Base-by-base conservation (phyloP, 768 basidiomycete species). In the Melanogaster broomeanus region DNA sequence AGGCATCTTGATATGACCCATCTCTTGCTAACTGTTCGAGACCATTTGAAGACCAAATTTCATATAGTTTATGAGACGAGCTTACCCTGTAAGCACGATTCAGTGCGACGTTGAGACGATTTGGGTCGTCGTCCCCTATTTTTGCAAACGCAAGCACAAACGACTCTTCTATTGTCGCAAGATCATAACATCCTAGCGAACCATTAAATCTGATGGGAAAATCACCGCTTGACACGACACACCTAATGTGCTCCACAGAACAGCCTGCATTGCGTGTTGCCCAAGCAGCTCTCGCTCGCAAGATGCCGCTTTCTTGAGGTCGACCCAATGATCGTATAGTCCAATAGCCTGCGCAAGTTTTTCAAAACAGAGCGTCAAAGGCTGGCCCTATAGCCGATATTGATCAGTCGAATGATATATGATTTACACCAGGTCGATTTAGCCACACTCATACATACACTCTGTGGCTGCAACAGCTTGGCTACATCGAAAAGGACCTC, bases 401-500 rank as follows among this genome's bases (percentile, higher is more conserved):
- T n/a, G 16, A 54, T 64, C 51, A 59, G 30, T 35, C 31, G 45
- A 45, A 55, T 8, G 30, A 12, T 21, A 18, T 38, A 56, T 12
- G 25, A 42, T 52, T 41, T 43, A 39, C 15, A 48, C 31, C 30
- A 39, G 9, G 25, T 24, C 43, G 12, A 13, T 31, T 42, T 21
- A 43, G 24, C 15, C 19, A 16, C 24, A 21, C 13, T 25, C 8
- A 18, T 59, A 38, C 75, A 21, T 63, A 88, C 88, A 64, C 82
- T 80, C 61, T 77, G 70, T 10, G 86, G 80, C 37, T 83, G 79
- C 47, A 90, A 68, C n/a, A 92, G 76, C 65, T 92, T 92, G 62
- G 78, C 77, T 12, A 88, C 82, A 63, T 93, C 91, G 60, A 78
- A 85, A 37, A 93, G 75, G 34, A 91, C 75, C 64, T 93, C 90